Base-by-base conservation (phyloP, 805 yeast genomes). In the Saccharomycopsis javanensis region DNA sequence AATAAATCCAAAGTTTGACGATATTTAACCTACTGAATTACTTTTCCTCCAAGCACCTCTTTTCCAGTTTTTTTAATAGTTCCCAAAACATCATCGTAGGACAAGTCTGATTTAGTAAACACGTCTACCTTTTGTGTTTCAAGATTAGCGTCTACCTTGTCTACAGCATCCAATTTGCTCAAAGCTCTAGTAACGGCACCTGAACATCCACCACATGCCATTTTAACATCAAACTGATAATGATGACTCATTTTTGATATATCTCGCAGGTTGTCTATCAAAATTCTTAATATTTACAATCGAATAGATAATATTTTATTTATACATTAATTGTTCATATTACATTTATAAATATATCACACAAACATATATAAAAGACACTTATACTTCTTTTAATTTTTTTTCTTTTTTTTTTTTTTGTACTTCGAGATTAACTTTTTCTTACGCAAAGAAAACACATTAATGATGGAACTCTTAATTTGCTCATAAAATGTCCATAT, bases 41-140 rank as follows among this genome's bases (percentile, higher is more conserved):
- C 48, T 42, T 77, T 77, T 11, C 96, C 96, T 31, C 77, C 75
- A 51, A 78, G 74, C 58, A 92, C 85, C 65, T 82, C 82, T 75
- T 92, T 92, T 37, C 98, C 98, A 1, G 98, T 90, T 76, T 92
- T 92, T 61, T 84, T 74, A 62, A 92, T 92, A 57, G 89, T 83
- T 55, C 78, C 83, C 56, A 84, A 75, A n/a, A 94, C 91, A 2
- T 85, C 79, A 54, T 91, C 95, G 67, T 86, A 89, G 55, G 80
- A 78, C 10, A 70, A 64, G 34, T 73, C 72, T 15, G 70, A 72
- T 15, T 70, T 72, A 8, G 94, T 79, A 57, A 76, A 75, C 48
- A 92, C 96, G 65, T 82, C 85, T 8, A 92, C 99, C 1, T 84
- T 74, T 74, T 92, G 97, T 30, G 81, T 72, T 54, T 86, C 91